Evolutionary conservation across 2,329 filamentous ascomycete genomes (phyloP).

Genomic region (Cercospora nicotianae): DNA sequence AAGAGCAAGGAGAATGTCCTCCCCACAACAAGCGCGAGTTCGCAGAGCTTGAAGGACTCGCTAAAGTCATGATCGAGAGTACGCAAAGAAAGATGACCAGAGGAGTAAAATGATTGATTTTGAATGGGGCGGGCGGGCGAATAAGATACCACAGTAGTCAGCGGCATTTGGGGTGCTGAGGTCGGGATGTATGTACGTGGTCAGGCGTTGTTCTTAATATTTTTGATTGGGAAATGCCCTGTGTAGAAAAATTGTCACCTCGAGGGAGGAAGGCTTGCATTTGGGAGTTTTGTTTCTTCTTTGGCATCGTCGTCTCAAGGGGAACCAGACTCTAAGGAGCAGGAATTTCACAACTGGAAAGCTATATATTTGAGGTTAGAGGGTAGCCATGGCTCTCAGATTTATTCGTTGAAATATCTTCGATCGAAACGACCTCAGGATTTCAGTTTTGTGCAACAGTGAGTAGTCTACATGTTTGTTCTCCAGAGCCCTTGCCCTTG

Average conservation of each 20-base stretch:
- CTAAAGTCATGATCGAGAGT: conserved; percentile 60
- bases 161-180: background rate
- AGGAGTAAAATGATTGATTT: background rate
- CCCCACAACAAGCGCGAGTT: conserved; percentile 69
- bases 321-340: background rate
- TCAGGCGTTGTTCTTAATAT: background rate
- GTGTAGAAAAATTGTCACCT: background rate
- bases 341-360: background rate
- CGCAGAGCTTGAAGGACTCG: conserved; percentile 84
- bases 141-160: background rate
- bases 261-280: background rate
- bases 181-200: background rate
- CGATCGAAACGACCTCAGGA: too few species aligned
- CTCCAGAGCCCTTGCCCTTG: too few species aligned
- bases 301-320: background rate
- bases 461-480: too few species aligned
- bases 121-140: background rate
- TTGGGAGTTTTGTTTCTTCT: background rate
- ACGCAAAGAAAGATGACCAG: background rate
- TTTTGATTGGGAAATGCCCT: background rate
- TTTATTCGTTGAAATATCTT: too few species aligned
- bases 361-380: background rate
- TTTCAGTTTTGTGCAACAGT: too few species aligned
- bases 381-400: background rate
- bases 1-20: conserved; percentile 63